phyloP scores from a whole-genome alignment of 2,329 filamentous ascomycete genomes.

The Cryphonectria naterciae region DNA sequence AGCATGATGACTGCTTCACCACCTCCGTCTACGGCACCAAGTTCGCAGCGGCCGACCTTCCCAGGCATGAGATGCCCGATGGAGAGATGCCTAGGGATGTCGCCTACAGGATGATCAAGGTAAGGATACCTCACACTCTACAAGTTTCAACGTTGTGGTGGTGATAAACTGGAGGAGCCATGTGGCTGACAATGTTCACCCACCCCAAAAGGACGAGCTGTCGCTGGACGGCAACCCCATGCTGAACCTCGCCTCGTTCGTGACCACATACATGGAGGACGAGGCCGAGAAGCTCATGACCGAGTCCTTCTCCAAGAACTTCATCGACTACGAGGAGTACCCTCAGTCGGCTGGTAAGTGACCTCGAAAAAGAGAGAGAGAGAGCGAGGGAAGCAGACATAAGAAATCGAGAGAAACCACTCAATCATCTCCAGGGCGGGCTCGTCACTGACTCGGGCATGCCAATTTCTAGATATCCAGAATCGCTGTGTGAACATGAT shows the following conservation, averaged over 20 bases:
- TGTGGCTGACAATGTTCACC: not conserved
- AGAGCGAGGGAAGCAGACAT: too few relatives aligned
- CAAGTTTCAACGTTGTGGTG: not conserved
- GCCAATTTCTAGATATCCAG: conserved; percentile 59
- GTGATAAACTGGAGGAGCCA: not conserved
- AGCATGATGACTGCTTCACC: conserved; percentile 64
- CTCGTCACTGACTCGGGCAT: not conserved
- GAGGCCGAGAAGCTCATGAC: conserved; percentile 96
- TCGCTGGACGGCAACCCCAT: conserved; percentile 90
- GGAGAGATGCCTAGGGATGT: conserved; percentile 87
- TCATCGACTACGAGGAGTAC: conserved; percentile 88
- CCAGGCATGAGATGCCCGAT: conserved; percentile 85
- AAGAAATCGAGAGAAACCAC: too few relatives aligned
- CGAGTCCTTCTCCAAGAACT: conserved; percentile 92
- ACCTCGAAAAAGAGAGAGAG: not conserved
- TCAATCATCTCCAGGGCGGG: too few relatives aligned
- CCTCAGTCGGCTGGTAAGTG: conserved; percentile 69
- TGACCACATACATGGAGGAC: conserved; percentile 84
- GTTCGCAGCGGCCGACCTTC: conserved; percentile 81
- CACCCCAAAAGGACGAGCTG: conserved; percentile 67
- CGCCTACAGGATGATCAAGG: conserved; percentile 93
- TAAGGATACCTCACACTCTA: not conserved
- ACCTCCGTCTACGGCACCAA: conserved; percentile 86
- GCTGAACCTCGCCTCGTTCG: conserved; percentile 86
- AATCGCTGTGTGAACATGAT: conserved; percentile 94